Conservation (phyloP, 306 rosid genomes). For the Dryas drummondii region DNA sequence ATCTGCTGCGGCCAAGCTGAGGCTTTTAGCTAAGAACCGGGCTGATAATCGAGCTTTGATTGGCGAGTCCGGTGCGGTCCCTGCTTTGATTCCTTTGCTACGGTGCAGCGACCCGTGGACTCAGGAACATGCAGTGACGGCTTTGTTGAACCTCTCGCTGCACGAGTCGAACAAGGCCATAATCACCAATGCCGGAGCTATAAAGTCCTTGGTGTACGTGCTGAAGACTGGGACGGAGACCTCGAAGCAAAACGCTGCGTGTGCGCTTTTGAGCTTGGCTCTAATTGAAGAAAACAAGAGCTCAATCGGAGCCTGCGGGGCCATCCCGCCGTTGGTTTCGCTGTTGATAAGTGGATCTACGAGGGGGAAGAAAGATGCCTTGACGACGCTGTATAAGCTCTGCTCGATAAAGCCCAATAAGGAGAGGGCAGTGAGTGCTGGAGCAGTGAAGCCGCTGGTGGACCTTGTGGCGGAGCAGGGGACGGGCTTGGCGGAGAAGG, state of each 20-base stretch:
- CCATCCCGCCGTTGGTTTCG: slow-evolving; percentile 80
- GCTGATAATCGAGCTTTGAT: slow-evolving; percentile 79
- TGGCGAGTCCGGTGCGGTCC: slow-evolving; percentile 92
- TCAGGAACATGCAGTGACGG: slow-evolving; percentile 94
- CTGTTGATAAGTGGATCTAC: slow-evolving; percentile 65
- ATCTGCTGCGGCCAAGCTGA: slow-evolving; percentile 90
- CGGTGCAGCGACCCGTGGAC: slow-evolving; percentile 92
- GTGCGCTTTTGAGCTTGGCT: slow-evolving; percentile 83
- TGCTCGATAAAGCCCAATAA: slow-evolving; percentile 77
- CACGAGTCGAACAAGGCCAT: slow-evolving; percentile 69
- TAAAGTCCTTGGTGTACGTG: slow-evolving; percentile 79
- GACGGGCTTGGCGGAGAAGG: slow-evolving; percentile 85
- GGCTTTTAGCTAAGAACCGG: slow-evolving; percentile 87
- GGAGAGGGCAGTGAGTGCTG: slow-evolving; percentile 85
- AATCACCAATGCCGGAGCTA: slow-evolving; percentile 78
- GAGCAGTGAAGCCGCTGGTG: slow-evolving; percentile 87
- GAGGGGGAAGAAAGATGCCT: slow-evolving; percentile 88
- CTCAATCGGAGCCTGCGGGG: slow-evolving; percentile 89
- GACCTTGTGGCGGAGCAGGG: slow-evolving; percentile 85
- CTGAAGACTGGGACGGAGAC: slow-evolving; percentile 87
- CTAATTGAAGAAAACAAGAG: slow-evolving; percentile 74
- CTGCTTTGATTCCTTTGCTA: slow-evolving; percentile 79
- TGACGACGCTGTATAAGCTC: slow-evolving; percentile 83
- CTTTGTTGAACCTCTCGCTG: slow-evolving; percentile 76
- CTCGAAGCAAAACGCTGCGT: slow-evolving; percentile 95